Evolutionary conservation across 2,329 filamentous ascomycete genomes (phyloP).

Genomic region (Fusarium duplospermum): DNA sequence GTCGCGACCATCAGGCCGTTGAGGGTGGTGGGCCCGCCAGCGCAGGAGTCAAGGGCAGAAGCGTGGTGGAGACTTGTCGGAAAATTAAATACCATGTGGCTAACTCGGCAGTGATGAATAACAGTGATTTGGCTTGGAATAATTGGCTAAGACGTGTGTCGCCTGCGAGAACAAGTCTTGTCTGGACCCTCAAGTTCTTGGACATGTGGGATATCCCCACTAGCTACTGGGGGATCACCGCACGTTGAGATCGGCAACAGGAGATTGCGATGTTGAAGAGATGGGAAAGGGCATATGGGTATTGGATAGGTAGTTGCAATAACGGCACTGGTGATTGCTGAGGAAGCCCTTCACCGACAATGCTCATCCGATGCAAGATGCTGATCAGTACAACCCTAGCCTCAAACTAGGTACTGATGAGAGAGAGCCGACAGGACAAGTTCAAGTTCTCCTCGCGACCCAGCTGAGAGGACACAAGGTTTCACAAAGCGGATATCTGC

Average conservation of each 20-base stretch:
- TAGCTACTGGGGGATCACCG: background rate
- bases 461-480: background rate
- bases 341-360: background rate
- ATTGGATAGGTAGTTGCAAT: background rate
- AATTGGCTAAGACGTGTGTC: background rate
- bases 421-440: conserved; percentile 15
- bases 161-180: background rate
- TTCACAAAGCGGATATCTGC: background rate
- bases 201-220: background rate
- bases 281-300: background rate
- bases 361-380: background rate
- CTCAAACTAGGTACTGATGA: background rate
- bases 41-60: background rate
- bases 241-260: background rate
- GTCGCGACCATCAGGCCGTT: background rate
- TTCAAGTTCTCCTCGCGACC: background rate
- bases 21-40: background rate
- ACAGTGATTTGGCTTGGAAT: conserved; percentile 9
- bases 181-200: background rate
- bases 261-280: background rate
- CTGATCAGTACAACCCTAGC: conserved; percentile 7
- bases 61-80: conserved; percentile 10
- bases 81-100: conserved; percentile 22
- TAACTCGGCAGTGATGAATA: conserved; percentile 18
- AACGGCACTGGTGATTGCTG: background rate